A percentile compares a stretch with the other conserved stretches of the same genome.
These are phyloP conservation scores for Silene coronaria DNA, from an alignment of 179 eudicot genomes.

Conservation along the genomic window DNA sequence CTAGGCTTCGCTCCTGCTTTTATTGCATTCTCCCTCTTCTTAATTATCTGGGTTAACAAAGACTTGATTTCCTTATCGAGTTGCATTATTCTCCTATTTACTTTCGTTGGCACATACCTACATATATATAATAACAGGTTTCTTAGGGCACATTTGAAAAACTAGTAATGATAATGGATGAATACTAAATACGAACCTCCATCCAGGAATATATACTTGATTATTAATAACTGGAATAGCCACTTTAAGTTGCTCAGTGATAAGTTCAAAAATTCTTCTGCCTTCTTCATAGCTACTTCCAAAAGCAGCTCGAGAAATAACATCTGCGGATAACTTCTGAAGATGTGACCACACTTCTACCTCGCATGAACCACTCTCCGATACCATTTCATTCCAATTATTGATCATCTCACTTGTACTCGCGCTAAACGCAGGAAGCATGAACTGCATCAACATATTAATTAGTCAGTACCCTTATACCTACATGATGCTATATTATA, in stretches of 20 bases:
- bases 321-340: slow-evolving; percentile 23
- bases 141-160: too few species aligned
- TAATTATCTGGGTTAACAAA: slow-evolving; percentile 13
- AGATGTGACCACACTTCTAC: slow-evolving; percentile 31
- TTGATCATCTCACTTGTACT: slow-evolving; percentile 37
- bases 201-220: slow-evolving; percentile 34
- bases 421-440: slow-evolving; percentile 43
- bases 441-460: slow-evolving; percentile 29
- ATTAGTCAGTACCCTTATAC: too few species aligned
- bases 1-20: slow-evolving; percentile 16
- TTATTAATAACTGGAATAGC: neutral
- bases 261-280: slow-evolving; percentile 24
- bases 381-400: slow-evolving; percentile 37
- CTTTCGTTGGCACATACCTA: slow-evolving; percentile 48
- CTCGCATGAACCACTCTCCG: slow-evolving; percentile 21
- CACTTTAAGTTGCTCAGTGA: slow-evolving; percentile 18
- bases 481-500: too few species aligned
- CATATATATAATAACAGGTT: neutral
- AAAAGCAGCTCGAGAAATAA: slow-evolving; percentile 36
- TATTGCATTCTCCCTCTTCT: slow-evolving; percentile 28
- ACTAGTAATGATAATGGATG: neutral
- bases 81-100: slow-evolving; percentile 27
- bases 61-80: slow-evolving; percentile 12
- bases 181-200: slow-evolving; percentile 28
- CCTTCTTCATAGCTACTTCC: slow-evolving; percentile 40